Evolutionary conservation across 2,329 filamentous ascomycete species (phyloP), one percentile per base, ranked within the genome.

Genomic region (Colletotrichum lentis): DNA sequence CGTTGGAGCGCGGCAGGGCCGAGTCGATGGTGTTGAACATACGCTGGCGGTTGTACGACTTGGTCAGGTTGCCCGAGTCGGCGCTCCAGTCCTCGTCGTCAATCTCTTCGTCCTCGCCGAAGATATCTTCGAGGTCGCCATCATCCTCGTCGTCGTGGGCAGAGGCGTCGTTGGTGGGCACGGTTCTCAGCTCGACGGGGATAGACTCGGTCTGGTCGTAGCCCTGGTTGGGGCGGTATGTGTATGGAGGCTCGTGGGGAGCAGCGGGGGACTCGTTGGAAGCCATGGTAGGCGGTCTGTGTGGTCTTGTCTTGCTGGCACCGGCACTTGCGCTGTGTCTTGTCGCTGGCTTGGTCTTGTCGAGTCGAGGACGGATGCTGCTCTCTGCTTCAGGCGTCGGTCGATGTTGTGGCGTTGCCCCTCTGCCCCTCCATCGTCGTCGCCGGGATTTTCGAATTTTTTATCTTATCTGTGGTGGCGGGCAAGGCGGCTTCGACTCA

Each of bases 11-110:
- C 3, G 91, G 90, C 63, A 88, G 85, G 55, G 87, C 83, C 69
- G 82, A 79, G 41, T 77, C 79, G 20, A 77, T 73, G 67, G 83
- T 84, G 61, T 90, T 88, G 64, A 91, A 79, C 74, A 89, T 89
- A 68, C 88, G 86, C 77, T 96, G 93, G 69, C 94, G 90, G 78
- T 97, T 97, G 83, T 96, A 96, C 8, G 90, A 89, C 80, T 96
- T 96, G 44, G 93, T 94, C 64, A 93, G 86, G 77, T 97, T 92
- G 46, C 86, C 84, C 0, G 87, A 83, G 8, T 82, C 81, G 56
- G 88, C 82, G 20, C 85, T 80, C 69, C 87, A 88, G 27, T 88
- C 73, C 53, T 85, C 73, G 46, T 85, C 82, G 18, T 88, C 84
- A 49, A 90, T 84, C 67, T 89, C 88, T 69, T 91, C 86, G 50